Evolutionary conservation across 768 basidiomycete genomes (phyloP).

Genomic region (Crassisporium funariophilum): DNA sequence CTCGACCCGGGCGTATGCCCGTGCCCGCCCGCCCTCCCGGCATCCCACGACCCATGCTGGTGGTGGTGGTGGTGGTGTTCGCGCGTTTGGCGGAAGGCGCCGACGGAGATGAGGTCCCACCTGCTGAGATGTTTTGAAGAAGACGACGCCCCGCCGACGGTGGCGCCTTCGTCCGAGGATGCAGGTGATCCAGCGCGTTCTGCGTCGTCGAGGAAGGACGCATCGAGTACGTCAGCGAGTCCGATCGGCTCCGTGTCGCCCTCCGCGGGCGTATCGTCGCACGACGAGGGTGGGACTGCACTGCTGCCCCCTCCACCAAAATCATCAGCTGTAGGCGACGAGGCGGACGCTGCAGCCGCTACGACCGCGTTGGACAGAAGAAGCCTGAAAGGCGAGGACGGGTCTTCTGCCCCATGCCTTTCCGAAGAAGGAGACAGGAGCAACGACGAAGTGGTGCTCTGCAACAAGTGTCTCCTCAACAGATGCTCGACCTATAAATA

Average conservation of each 20-base stretch:
- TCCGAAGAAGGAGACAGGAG: background rate
- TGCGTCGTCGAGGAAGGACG: slow-evolving; percentile 60
- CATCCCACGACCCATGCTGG: too few relatives aligned
- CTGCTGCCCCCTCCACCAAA: too few relatives aligned
- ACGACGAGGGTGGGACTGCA: background rate
- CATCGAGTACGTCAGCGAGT: slow-evolving; percentile 77
- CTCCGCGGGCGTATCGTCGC: slow-evolving; percentile 12
- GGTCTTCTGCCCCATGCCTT: slow-evolving; percentile 9
- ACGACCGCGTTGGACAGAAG: too few relatives aligned
- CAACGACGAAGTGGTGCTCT: slow-evolving; percentile 25
- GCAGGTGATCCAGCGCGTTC: background rate
- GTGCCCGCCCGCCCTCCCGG: slow-evolving; percentile 32
- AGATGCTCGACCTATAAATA: slow-evolving; percentile 38
- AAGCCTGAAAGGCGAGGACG: slow-evolving; percentile 15
- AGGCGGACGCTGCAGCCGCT: too few relatives aligned
- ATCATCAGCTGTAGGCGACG: slow-evolving; percentile 13
- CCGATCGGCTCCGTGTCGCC: slow-evolving; percentile 56
- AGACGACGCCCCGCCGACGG: slow-evolving; percentile 35
- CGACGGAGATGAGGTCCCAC: slow-evolving; percentile 77
- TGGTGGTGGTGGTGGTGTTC: slow-evolving; percentile 33
- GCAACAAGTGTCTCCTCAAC: slow-evolving; percentile 36
- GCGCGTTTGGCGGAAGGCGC: slow-evolving; percentile 69
- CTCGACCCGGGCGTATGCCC: slow-evolving; percentile 28
- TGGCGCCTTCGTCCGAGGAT: slow-evolving; percentile 31
- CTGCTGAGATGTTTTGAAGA: slow-evolving; percentile 59